Base-by-base conservation (phyloP, 768 basidiomycete genomes). In the Rhodotorula taiwanensis region DNA sequence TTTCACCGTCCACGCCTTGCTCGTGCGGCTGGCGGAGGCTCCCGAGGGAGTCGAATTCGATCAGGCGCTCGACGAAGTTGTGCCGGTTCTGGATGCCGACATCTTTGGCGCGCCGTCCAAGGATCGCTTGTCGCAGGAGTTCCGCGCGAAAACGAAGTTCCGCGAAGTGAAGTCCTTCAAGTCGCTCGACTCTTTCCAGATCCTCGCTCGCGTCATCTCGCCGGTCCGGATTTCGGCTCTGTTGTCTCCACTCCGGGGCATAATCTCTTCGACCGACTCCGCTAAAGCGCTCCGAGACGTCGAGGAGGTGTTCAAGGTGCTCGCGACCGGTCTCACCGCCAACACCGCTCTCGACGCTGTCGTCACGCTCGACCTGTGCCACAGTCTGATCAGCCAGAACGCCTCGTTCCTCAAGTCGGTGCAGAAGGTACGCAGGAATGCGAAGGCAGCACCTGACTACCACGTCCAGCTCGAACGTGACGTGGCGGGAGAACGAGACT, bases 81-180 rank as follows among this genome's bases (percentile, higher is more conserved):
- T 88, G 0, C 83, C 87, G 72, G 77, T 97, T 87, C 21, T 84
- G 85, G 1, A 91, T 89, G 72, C 66, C 34, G 94, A 97, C 55
- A 82, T 97, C 55, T 97, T 97, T 70, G 94, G 94, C 31, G 85
- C 92, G 74, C 92, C 93, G 2, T 88, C 87, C 20, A 88, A 88
- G 75, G 89, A 97, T 71, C 85, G 88, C 0, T 83, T 85, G 60
- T 80, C 86, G 5, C 90, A 92, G 70, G 93, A 86, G 30, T 97
- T 94, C 83, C 67, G 72, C 23, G 50, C 67, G 7, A 89, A 86
- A 78, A 92, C 91, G 23, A 92, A 88, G 76, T 88, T 91, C 84
- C 82, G 87, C 27, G 94, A 99, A 77, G 94, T 93, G 33, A 81
- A 84, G 36, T 81, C 84, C 15, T 90, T 89, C 30, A 81, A 85